phyloP scores from a whole-genome alignment of 2,329 filamentous ascomycete species.

The Stemphylium beticola region DNA sequence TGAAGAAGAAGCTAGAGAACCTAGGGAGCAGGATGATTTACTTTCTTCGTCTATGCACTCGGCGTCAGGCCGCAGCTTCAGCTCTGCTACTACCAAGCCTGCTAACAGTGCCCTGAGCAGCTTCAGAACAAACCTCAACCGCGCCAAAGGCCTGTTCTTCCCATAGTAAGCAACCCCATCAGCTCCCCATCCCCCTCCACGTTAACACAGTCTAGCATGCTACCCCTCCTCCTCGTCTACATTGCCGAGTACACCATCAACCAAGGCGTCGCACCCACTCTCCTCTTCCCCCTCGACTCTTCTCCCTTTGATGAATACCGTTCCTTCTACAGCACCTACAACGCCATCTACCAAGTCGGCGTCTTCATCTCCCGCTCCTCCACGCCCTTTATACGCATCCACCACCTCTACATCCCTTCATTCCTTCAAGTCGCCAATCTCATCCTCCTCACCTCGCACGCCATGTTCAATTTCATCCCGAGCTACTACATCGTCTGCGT shows the following conservation, averaged over 20 bases:
- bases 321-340: conserved; percentile 93
- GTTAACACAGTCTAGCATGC: conserved; percentile 64
- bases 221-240: conserved; percentile 90
- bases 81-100: conserved; percentile 19
- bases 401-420: conserved; percentile 80
- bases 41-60: conserved; percentile 45
- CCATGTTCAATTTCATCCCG: conserved; percentile 60
- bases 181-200: background rate
- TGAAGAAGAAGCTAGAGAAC: conserved; percentile 26
- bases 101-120: conserved; percentile 27
- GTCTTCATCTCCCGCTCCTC: conserved; percentile 95
- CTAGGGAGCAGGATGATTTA: conserved; percentile 46
- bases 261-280: conserved; percentile 86
- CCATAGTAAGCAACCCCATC: conserved; percentile 60
- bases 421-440: conserved; percentile 84
- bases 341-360: conserved; percentile 91
- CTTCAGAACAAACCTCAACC: conserved; percentile 64
- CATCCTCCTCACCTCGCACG: conserved; percentile 73
- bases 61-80: conserved; percentile 35
- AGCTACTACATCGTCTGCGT: conserved; percentile 74
- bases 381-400: conserved; percentile 83
- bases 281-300: conserved; percentile 79
- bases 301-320: conserved; percentile 83
- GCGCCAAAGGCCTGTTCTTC: conserved; percentile 73
- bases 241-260: conserved; percentile 98